These are phyloP conservation scores for Trichosporon asahii DNA, from an alignment of 1,284 basidiomycete species.

Conservation along the genomic window DNA sequence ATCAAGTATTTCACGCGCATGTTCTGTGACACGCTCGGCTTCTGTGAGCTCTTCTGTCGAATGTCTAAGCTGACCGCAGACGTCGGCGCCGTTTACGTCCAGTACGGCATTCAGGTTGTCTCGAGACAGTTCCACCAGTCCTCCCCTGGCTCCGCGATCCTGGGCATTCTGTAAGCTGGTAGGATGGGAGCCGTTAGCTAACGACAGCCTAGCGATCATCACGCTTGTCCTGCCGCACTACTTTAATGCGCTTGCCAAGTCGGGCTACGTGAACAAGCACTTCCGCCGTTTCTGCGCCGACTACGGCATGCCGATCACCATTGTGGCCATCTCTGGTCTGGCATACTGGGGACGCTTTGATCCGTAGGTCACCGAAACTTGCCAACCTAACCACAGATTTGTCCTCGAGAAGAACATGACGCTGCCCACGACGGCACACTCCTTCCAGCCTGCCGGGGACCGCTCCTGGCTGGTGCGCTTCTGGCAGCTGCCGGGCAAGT, in stretches of 20 bases:
- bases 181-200: background rate
- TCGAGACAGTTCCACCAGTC: slow-evolving; percentile 65
- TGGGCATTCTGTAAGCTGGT: slow-evolving; percentile 57
- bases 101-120: slow-evolving; percentile 79
- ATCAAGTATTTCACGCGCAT: slow-evolving; percentile 82
- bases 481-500: slow-evolving; percentile 85
- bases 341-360: slow-evolving; percentile 83
- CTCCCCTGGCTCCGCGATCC: slow-evolving; percentile 60
- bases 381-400: slow-evolving; percentile 26
- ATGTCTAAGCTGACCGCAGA: slow-evolving; percentile 42
- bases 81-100: slow-evolving; percentile 67
- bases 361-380: slow-evolving; percentile 22
- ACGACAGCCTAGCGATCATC: slow-evolving; percentile 64
- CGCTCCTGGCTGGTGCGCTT: slow-evolving; percentile 83
- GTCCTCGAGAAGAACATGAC: slow-evolving; percentile 61
- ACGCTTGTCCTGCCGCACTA: slow-evolving; percentile 71
- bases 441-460: slow-evolving; percentile 70
- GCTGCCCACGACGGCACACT: slow-evolving; percentile 61
- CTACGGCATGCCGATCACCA: slow-evolving; percentile 83
- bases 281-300: slow-evolving; percentile 72
- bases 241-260: slow-evolving; percentile 65
- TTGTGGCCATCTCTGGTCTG: slow-evolving; percentile 67
- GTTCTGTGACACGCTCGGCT: slow-evolving; percentile 90
- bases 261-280: slow-evolving; percentile 66
- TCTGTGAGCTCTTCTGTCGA: slow-evolving; percentile 45